These are phyloP conservation scores for Populus hybrid DNA, from an alignment of 441 rosid genomes.

Conservation along the genomic window DNA sequence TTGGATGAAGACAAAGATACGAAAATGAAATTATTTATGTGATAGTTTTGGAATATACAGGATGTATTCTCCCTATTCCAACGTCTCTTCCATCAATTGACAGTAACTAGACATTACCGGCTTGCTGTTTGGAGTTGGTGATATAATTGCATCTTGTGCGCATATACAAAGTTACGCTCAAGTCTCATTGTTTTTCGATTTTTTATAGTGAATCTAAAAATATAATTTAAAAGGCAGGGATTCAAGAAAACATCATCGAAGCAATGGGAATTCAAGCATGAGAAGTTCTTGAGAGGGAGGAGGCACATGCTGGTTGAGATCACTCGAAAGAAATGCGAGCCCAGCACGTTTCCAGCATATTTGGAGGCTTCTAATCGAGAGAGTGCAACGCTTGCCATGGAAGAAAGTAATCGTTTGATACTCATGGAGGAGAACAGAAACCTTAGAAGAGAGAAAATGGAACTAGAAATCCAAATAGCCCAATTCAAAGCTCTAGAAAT, in stretches of 20 bases:
- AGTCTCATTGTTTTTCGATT: neutral
- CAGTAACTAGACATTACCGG: too few relatives aligned
- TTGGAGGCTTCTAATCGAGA: conserved; percentile 29
- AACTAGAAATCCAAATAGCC: conserved; percentile 41
- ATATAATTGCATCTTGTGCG: too few relatives aligned
- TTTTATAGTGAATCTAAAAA: neutral
- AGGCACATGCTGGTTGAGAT: conserved; percentile 48
- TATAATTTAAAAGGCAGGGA: conserved; percentile 34
- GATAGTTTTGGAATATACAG: too few relatives aligned
- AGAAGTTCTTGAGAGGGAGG: conserved; percentile 46
- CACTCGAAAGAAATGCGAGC: conserved; percentile 44
- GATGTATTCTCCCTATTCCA: too few relatives aligned
- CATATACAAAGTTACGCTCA: neutral
- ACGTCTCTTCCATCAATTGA: too few relatives aligned
- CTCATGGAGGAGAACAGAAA: conserved; percentile 45
- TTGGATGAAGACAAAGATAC: too few relatives aligned
- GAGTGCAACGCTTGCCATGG: neutral
- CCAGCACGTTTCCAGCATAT: conserved; percentile 45
- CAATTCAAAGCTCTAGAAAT: conserved; percentile 41
- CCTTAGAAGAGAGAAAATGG: conserved; percentile 39
- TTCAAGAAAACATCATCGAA: conserved; percentile 60
- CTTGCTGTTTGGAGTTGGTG: too few relatives aligned
- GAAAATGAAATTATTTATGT: too few relatives aligned
- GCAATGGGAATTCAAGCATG: conserved; percentile 63
- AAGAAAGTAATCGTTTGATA: conserved; percentile 1